Evolutionary conservation across 2,329 filamentous ascomycete genomes (phyloP).

Genomic region (Exserohilum turcica): DNA sequence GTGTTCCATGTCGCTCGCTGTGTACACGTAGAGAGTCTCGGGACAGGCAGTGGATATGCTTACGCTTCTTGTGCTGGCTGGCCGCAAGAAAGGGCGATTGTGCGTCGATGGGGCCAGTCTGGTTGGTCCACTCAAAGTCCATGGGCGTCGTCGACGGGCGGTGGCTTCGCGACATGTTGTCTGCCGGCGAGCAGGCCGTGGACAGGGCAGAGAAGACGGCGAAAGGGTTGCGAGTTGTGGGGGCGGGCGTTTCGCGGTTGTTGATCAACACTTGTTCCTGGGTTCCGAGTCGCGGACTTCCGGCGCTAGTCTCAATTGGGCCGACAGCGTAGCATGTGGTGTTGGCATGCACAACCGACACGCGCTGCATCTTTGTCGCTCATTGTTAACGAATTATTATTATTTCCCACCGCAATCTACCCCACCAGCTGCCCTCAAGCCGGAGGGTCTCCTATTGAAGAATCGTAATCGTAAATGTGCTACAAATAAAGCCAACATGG

Average conservation of each 20-base stretch:
- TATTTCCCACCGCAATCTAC: not conserved
- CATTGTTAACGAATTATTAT: no score
- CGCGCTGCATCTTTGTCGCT: not conserved
- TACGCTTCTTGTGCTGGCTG: constrained; percentile 47
- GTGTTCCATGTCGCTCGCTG: not conserved
- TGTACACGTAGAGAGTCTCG: constrained; percentile 7
- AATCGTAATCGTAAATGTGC: not conserved
- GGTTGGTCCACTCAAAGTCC: constrained; percentile 61
- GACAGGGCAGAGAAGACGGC: not conserved
- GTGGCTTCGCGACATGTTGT: constrained; percentile 35
- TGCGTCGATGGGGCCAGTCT: constrained; percentile 52
- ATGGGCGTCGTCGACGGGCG: constrained; percentile 55
- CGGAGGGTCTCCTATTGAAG: not conserved
- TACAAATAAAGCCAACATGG: not conserved
- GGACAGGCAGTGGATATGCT: constrained; percentile 18
- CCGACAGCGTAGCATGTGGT: constrained; percentile 1
- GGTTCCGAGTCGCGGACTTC: constrained; percentile 21
- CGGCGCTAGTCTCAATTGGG: constrained; percentile 18
- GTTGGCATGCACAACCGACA: not conserved
- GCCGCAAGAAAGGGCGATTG: constrained; percentile 54
- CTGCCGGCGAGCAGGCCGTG: not conserved
- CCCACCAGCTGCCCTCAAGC: not conserved
- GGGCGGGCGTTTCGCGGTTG: constrained; percentile 13
- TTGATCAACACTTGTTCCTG: constrained; percentile 18
- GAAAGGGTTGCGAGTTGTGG: constrained; percentile 13